Evolutionary conservation across 257 asterid species (phyloP).

Genomic region (Nicotiana noctiflora): DNA sequence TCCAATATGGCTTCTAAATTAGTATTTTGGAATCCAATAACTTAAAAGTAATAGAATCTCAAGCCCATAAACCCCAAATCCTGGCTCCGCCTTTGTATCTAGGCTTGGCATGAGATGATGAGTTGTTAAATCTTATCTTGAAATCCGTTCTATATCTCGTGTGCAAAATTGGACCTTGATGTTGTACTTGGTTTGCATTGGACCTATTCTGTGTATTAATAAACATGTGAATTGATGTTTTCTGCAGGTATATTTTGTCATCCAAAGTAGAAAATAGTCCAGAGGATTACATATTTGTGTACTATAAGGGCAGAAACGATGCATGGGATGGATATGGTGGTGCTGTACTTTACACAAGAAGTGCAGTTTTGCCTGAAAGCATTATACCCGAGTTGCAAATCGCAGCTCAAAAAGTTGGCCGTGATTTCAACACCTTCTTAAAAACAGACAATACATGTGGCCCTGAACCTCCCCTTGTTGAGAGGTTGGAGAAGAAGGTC

Average conservation of each 20-base stretch:
- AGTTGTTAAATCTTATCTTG: background rate
- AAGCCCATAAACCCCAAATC: too few species aligned
- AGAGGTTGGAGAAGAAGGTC: slow-evolving; percentile 89
- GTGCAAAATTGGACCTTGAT: background rate
- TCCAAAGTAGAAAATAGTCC: slow-evolving; percentile 62
- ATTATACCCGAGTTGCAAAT: slow-evolving; percentile 63
- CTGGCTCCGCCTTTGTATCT: too few species aligned
- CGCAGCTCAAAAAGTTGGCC: slow-evolving; percentile 70
- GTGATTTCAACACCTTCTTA: slow-evolving; percentile 57
- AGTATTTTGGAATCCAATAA: too few species aligned
- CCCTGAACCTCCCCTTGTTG: slow-evolving; percentile 88
- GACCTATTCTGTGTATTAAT: background rate
- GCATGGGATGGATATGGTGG: slow-evolving; percentile 99
- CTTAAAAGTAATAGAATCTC: too few species aligned
- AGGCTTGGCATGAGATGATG: background rate
- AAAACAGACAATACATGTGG: slow-evolving; percentile 79
- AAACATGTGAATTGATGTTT: background rate
- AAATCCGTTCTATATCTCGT: background rate
- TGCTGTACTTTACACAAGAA: slow-evolving; percentile 81
- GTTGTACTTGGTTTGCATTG: background rate
- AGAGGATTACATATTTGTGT: slow-evolving; percentile 80
- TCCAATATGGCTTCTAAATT: too few species aligned
- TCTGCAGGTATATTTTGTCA: slow-evolving; percentile 82
- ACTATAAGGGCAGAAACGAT: slow-evolving; percentile 80
- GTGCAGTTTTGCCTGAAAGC: slow-evolving; percentile 68